A percentile compares a stretch with the other conserved stretches of the same genome.
Evolutionary conservation across 2,329 filamentous ascomycete species (phyloP).

Genomic region (Myrmaecium sp.): DNA sequence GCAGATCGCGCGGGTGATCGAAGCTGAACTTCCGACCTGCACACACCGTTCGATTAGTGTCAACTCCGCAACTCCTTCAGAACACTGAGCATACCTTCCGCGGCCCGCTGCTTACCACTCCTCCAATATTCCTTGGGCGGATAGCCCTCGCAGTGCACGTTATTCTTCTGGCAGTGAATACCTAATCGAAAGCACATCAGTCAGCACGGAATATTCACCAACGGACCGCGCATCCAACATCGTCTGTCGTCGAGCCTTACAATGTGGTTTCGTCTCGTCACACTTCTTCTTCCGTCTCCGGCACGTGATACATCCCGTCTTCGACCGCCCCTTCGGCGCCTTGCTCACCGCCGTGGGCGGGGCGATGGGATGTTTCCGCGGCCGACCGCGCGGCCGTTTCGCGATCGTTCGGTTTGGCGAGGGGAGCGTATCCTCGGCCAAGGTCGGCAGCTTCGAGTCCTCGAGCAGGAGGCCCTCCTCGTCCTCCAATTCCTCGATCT

Average conservation of each 20-base stretch:
- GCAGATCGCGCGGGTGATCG: conserved; percentile 29
- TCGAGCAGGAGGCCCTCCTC: conserved; percentile 17
- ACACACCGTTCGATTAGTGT: conserved; percentile 7
- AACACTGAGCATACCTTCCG: conserved; percentile 34
- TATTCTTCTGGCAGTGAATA: conserved; percentile 84
- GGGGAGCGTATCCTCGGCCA: conserved; percentile 15
- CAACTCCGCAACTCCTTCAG: not conserved
- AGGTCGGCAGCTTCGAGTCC: conserved; percentile 18
- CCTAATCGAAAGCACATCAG: conserved; percentile 29
- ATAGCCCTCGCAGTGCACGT: conserved; percentile 80
- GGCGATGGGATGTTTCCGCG: conserved; percentile 60
- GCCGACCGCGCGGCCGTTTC: conserved; percentile 47
- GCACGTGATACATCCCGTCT: conserved; percentile 43
- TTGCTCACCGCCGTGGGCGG: conserved; percentile 46
- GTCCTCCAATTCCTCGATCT: conserved; percentile 37
- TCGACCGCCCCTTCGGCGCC: conserved; percentile 54
- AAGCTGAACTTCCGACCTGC: conserved; percentile 17
- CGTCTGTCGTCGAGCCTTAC: conserved; percentile 10
- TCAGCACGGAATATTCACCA: not conserved
- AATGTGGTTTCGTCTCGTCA: conserved; percentile 30
- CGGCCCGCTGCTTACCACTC: conserved; percentile 60
- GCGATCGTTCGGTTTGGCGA: conserved; percentile 20
- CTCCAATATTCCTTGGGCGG: conserved; percentile 76
- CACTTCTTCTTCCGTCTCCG: conserved; percentile 45
- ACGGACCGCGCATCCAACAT: not conserved